Percentiles rank a stretch among this genome's conserved stretches.
Evolutionary conservation across 768 basidiomycete genomes (phyloP).

Genomic region (Lentinula edodes): DNA sequence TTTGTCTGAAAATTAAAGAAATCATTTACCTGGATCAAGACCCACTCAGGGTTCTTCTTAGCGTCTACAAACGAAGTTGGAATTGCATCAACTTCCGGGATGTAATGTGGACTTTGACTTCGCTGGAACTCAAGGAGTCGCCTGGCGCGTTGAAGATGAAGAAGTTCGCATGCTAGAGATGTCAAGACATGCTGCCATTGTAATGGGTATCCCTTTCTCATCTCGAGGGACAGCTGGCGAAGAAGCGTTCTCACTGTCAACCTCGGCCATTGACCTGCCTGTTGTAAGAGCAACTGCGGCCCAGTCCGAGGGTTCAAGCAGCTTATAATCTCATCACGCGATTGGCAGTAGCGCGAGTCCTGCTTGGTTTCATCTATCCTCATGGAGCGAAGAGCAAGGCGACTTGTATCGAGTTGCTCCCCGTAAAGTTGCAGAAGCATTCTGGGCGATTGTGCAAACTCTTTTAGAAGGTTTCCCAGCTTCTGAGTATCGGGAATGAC

Average conservation of each 20-base stretch:
- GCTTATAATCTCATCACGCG: not conserved
- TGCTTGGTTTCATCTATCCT: too few species aligned
- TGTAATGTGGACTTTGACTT: not conserved
- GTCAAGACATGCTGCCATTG: slow-evolving; percentile 26
- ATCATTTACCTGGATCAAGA: slow-evolving; percentile 34
- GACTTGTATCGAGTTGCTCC: slow-evolving; percentile 8
- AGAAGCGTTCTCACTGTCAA: slow-evolving; percentile 25
- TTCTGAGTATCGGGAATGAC: not conserved
- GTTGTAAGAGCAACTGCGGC: slow-evolving; percentile 13
- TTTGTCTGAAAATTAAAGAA: too few species aligned
- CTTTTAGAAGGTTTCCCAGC: not conserved
- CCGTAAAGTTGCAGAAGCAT: slow-evolving; percentile 13
- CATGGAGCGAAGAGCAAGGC: not conserved
- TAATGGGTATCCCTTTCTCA: slow-evolving; percentile 8
- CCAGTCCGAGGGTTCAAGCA: slow-evolving; percentile 7
- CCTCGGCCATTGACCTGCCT: slow-evolving; percentile 32
- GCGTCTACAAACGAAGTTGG: slow-evolving; percentile 1
- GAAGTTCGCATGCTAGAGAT: slow-evolving; percentile 19
- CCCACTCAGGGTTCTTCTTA: slow-evolving; percentile 30
- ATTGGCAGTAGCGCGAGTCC: not conserved
- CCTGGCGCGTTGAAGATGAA: slow-evolving; percentile 31
- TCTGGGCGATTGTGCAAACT: not conserved
- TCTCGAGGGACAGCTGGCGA: slow-evolving; percentile 21
- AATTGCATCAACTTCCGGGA: not conserved
- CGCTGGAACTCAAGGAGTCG: slow-evolving; percentile 23